Conservation (phyloP, 371 early-diverging fungal species). For the Mortierella sp. region DNA sequence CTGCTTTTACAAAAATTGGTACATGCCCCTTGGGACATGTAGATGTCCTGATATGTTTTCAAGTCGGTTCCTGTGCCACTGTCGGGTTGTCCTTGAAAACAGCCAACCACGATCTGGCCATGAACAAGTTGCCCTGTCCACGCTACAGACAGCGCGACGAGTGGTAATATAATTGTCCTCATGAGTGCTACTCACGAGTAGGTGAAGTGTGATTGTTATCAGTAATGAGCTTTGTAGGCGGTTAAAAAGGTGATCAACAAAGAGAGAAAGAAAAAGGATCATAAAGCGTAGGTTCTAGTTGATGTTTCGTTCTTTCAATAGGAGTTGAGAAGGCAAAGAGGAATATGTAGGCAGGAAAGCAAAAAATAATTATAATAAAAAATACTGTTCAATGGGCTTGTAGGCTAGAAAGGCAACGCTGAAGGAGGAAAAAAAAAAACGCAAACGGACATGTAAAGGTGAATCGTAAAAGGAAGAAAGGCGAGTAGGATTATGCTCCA, state of each 20-base stretch:
- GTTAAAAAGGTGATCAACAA: neutral
- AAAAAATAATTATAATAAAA: neutral
- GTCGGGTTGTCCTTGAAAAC: constrained; percentile 42
- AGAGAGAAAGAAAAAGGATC: neutral
- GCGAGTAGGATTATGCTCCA: neutral
- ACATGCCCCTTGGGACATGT: constrained; percentile 54
- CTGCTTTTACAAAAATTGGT: constrained; percentile 37
- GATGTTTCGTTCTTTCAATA: too few relatives aligned
- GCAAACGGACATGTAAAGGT: too few relatives aligned
- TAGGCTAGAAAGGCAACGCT: too few relatives aligned
- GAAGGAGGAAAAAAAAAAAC: neutral
- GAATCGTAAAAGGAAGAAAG: neutral
- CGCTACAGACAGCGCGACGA: neutral
- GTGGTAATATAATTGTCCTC: constrained; percentile 18
- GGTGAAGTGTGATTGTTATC: neutral
- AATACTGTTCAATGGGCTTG: neutral
- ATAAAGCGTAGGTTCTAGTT: too few relatives aligned
- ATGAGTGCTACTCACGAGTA: constrained; percentile 24
- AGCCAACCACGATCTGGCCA: constrained; percentile 40
- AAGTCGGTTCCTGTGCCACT: constrained; percentile 6
- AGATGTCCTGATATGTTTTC: constrained; percentile 49
- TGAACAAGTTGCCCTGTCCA: constrained; percentile 19
- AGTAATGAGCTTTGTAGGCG: neutral
- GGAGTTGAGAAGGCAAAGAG: too few relatives aligned
- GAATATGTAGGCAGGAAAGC: neutral